Evolutionary conservation across 2,329 filamentous ascomycete species (phyloP).

Genomic region (Lojkania enalia): DNA sequence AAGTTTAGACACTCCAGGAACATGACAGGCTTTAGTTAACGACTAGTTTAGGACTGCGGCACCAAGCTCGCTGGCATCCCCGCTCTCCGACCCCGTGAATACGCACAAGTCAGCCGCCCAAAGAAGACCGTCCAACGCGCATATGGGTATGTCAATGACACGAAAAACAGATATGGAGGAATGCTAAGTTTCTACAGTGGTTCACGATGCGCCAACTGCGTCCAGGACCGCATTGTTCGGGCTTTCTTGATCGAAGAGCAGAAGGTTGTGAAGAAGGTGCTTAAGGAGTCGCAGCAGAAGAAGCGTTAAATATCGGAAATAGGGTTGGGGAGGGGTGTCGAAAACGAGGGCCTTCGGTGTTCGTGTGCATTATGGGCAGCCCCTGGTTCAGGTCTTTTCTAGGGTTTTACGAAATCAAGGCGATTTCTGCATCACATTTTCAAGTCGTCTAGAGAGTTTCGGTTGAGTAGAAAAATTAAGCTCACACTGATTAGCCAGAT

Average conservation of each 20-base stretch:
- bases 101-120: constrained; percentile 93
- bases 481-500: background rate
- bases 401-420: constrained; percentile 41
- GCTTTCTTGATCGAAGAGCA: constrained; percentile 99
- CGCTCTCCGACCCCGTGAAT: constrained; percentile 97
- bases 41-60: constrained; percentile 82
- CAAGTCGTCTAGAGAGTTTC: constrained; percentile 32
- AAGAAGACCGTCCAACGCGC: constrained; percentile 99
- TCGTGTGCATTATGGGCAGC: constrained; percentile 48
- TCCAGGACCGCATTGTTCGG: constrained; percentile 95
- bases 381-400: constrained; percentile 42
- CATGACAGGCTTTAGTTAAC: constrained; percentile 12
- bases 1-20: constrained; percentile 22
- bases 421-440: constrained; percentile 41
- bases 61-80: constrained; percentile 96
- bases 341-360: constrained; percentile 47
- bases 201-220: constrained; percentile 97
- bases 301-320: constrained; percentile 49
- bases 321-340: constrained; percentile 33
- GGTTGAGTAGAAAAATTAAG: constrained; percentile 42
- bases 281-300: constrained; percentile 95
- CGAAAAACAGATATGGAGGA: constrained; percentile 63
- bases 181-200: constrained; percentile 61
- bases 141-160: constrained; percentile 61
- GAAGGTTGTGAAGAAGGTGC: constrained; percentile 99